These are phyloP conservation scores for Leccinellum luteum DNA, from an alignment of 768 basidiomycete species.

Conservation along the genomic window DNA sequence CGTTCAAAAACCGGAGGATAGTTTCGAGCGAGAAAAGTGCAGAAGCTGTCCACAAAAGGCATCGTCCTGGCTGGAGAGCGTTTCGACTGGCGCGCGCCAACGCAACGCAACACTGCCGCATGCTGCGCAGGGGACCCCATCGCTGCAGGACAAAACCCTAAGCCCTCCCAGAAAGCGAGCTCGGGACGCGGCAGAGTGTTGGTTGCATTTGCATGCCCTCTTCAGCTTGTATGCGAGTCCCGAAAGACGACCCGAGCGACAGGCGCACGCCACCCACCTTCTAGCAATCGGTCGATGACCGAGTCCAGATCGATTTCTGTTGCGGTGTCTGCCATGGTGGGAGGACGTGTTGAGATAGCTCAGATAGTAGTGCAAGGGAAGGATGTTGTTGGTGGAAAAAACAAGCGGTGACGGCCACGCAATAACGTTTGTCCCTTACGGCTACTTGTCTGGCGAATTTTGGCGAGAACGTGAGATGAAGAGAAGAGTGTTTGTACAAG, in stretches of 20 bases:
- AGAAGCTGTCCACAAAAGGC: neutral
- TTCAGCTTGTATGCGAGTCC: constrained; percentile 2
- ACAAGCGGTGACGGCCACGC: constrained; percentile 12
- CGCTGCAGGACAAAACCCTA: constrained; percentile 4
- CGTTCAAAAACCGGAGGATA: constrained; percentile 1
- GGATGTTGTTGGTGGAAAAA: constrained; percentile 27
- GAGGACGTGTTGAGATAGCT: constrained; percentile 13
- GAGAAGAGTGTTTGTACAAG: constrained; percentile 7
- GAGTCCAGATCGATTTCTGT: constrained; percentile 99
- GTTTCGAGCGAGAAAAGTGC: neutral
- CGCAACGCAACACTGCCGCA: constrained; percentile 17
- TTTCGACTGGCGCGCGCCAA: constrained; percentile 8
- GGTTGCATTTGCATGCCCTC: neutral
- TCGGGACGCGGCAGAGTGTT: neutral
- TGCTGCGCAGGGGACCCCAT: constrained; percentile 3
- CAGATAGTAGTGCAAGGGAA: constrained; percentile 16
- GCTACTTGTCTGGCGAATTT: too few relatives aligned
- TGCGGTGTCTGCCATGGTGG: constrained; percentile 69
- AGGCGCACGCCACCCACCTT: constrained; percentile 67
- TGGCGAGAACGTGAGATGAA: constrained; percentile 9
- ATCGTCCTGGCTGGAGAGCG: neutral
- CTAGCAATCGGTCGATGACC: constrained; percentile 96
- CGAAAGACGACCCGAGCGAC: constrained; percentile 21
- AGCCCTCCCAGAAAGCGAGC: constrained; percentile 2
- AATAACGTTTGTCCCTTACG: constrained; percentile 23